Evolutionary conservation across 805 yeast species (phyloP), one percentile per base, ranked within the genome.

Genomic region (Nakazawaea holstii): DNA sequence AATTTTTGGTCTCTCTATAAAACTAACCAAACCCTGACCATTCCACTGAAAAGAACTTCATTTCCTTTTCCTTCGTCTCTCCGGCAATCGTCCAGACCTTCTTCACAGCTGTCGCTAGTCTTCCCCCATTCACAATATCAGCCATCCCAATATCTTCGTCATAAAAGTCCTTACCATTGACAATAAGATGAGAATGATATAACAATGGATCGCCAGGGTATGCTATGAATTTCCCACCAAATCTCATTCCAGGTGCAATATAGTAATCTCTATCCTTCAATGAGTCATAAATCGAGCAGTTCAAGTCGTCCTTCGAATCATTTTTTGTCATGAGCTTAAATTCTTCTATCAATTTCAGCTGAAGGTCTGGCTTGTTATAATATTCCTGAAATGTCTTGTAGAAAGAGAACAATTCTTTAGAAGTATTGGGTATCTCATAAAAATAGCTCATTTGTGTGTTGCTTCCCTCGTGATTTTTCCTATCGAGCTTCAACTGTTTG

Each of bases 191-290:
- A 2, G 97, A 86, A 65, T 92, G 99, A 58, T 80, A 94, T 41
- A 94, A 65, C 46, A 92, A 68, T 7, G 98, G 96, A 60, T 92
- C 99, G 1, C 97, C 98, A 0, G 97, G 98, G 54, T 92, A 92
- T 1, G 91, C 90, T 49, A 94, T 77, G 57, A 80, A 90, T 46
- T 80, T 80, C 5, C 96, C 95, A 2, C 99, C 99, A 63, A 91
- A 92, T 49, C 96, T 74, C 30, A 90, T 68, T 0, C 99, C 99
- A 0, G 98, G 97, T 30, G 89, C 73, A 14, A 87, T 54, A 49
- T 68, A 78, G 60, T 72, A 84, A 1, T 77, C 80, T 11, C 60
- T 58, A 6, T 59, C 54, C 48, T 73, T 72, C 32, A 82, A 62
- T 45, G 60, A 57, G 43, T 62, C 62, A 57, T 67, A 83, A 26